phyloP scores from a whole-genome alignment of 2,329 filamentous ascomycete species.

The Aspergillus quadrilineatus region DNA sequence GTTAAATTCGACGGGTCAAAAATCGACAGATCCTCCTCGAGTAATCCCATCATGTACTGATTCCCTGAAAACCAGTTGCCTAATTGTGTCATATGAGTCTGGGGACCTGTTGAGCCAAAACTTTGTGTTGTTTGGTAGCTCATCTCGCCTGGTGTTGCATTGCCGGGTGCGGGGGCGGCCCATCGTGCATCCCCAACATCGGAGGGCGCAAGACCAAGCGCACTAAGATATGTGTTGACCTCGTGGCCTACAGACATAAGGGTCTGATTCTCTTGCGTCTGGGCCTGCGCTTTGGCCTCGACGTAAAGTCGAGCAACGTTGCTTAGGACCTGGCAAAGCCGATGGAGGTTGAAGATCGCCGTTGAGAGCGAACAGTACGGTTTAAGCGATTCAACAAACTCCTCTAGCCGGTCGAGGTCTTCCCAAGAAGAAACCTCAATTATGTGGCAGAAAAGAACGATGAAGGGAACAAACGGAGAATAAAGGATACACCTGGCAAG shows the following conservation, averaged over 20 bases:
- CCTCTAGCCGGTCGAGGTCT: slow-evolving; percentile 56
- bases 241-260: slow-evolving; percentile 56
- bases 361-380: slow-evolving; percentile 55
- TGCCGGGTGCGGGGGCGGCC: slow-evolving; percentile 1
- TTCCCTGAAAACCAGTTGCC: slow-evolving; percentile 68
- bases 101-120: slow-evolving; percentile 11
- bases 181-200: slow-evolving; percentile 16
- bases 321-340: slow-evolving; percentile 62
- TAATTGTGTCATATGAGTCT: slow-evolving; percentile 41
- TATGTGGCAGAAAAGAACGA: slow-evolving; percentile 50
- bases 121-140: slow-evolving; percentile 17
- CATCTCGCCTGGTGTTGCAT: slow-evolving; percentile 11
- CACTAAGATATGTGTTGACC: slow-evolving; percentile 65
- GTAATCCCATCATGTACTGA: slow-evolving; percentile 62
- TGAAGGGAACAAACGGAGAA: slow-evolving; percentile 52
- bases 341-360: slow-evolving; percentile 60
- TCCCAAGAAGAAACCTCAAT: slow-evolving; percentile 53
- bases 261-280: slow-evolving; percentile 48
- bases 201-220: slow-evolving; percentile 58
- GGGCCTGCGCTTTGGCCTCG: slow-evolving; percentile 59
- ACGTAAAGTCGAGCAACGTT: slow-evolving; percentile 63
- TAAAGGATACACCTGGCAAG: slow-evolving; percentile 38
- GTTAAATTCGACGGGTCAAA: slow-evolving; percentile 24
- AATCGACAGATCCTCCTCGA: slow-evolving; percentile 59
- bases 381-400: slow-evolving; percentile 58